Base-by-base conservation (phyloP, 2,329 filamentous ascomycete genomes). In the Aspergillus sp. region DNA sequence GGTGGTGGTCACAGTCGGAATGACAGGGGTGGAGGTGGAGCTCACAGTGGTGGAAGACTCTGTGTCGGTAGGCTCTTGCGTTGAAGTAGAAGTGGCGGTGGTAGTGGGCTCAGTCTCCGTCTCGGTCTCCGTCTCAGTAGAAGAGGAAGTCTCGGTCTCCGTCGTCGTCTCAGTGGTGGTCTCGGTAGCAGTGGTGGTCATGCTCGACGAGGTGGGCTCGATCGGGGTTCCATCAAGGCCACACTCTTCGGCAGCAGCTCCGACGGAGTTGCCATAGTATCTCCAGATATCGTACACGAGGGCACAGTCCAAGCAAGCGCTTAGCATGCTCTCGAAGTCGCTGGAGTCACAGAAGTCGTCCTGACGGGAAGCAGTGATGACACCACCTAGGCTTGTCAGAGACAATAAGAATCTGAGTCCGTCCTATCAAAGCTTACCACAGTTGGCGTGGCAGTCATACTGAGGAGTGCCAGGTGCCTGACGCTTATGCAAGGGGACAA, bases 391-490 rank as follows among this genome's bases (percentile, higher is more conserved):
- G 2, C 3, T 34, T 8, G 23, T 30, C 9, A 46, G n/a, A 31
- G 11, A 7, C 22, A 8, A 15, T 15, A 15, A 3, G 4, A 7
- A 19, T 2, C 2, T 41, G n/a, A 22, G 1, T 19, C 13, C 25
- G 30, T 1, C n/a, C 7, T 7, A 13, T 7, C 13, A 15, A 17
- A 34, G 55, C 55, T 49, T 25, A 62, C 55, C 60, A 23, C 51
- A 59, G 13, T 59, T 62, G 13, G 38, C 60, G 43, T 59, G 60
- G 4, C 60, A 59, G 13, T 62, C 54, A 51, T 62, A 62, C 28
- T 25, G 22, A 17, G 51, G 55, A n/a, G 51, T 59, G 5, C 34
- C 55, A n/a, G 55, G 60, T 19, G 23, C 50, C 51, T 59, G 51
- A n/a, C 50, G 60, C 9, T 52, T 41, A 28, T 55, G 56, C 55